Conservation (phyloP, 331 rosid genomes). For the Malus hybrid region DNA sequence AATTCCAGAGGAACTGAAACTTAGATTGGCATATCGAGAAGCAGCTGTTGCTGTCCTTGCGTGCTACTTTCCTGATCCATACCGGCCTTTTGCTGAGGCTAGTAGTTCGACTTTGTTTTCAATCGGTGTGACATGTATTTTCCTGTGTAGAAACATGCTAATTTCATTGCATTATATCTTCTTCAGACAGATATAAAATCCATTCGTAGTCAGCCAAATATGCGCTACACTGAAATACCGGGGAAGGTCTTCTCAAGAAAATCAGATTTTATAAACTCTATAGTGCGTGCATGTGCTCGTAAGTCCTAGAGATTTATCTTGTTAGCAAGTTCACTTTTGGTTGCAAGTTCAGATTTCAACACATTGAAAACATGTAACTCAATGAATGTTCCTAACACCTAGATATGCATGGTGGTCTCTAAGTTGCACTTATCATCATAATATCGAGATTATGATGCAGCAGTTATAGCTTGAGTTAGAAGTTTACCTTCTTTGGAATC, state of each 20-base stretch:
- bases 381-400: no score
- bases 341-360: no score
- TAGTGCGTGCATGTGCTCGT: constrained; percentile 99
- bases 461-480: no score
- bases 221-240: constrained; percentile 57
- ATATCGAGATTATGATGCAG: no score
- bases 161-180: constrained; percentile 16
- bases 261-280: constrained; percentile 70
- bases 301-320: constrained; percentile 38
- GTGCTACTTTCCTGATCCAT: constrained; percentile 82
- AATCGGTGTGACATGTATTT: background rate
- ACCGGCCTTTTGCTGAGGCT: constrained; percentile 70
- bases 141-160: constrained; percentile 9
- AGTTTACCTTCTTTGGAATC: no score
- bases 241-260: constrained; percentile 83
- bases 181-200: constrained; percentile 92
- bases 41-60: constrained; percentile 96
- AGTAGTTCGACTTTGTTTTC: constrained; percentile 1
- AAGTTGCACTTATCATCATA: no score
- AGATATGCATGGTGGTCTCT: no score
- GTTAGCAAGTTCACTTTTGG: constrained; percentile 10
- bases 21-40: constrained; percentile 94
- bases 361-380: no score
- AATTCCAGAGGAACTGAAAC: constrained; percentile 81
- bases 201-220: constrained; percentile 71